Conservation (phyloP, 805 yeast genomes). For the Millerozyma miso region DNA sequence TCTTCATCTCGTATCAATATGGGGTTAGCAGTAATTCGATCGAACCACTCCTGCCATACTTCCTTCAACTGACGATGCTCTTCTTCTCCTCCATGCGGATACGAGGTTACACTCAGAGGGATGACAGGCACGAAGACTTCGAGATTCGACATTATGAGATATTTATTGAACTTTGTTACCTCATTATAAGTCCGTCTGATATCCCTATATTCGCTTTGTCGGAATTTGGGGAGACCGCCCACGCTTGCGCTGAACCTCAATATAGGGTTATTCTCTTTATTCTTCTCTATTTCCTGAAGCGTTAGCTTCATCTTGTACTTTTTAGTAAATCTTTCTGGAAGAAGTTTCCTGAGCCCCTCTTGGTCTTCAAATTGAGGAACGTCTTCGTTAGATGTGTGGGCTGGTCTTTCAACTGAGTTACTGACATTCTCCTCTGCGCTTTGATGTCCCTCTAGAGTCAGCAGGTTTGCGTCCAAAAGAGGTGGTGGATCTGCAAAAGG, state of each 20-base stretch:
- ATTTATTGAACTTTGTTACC: conserved; percentile 68
- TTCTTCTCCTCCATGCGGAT: conserved; percentile 81
- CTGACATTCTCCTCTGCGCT: conserved; percentile 14
- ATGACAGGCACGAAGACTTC: conserved; percentile 92
- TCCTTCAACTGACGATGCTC: conserved; percentile 54
- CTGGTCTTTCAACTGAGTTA: not conserved
- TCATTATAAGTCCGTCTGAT: conserved; percentile 80
- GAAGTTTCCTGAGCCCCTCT: conserved; percentile 38
- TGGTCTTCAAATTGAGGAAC: conserved; percentile 21
- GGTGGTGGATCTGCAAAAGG: conserved; percentile 35
- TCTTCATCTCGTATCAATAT: conserved; percentile 85
- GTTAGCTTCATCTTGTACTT: conserved; percentile 45
- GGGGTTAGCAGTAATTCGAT: conserved; percentile 68
- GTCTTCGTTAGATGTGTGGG: conserved; percentile 1
- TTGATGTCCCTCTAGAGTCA: not conserved
- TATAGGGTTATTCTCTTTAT: conserved; percentile 74
- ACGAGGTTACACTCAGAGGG: conserved; percentile 71
- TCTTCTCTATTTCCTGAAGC: conserved; percentile 68
- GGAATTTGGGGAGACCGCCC: conserved; percentile 64
- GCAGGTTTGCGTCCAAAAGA: not conserved
- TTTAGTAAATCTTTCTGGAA: conserved; percentile 49
- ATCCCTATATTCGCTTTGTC: conserved; percentile 66
- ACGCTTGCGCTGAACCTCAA: conserved; percentile 57
- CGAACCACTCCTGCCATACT: conserved; percentile 83
- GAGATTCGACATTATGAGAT: conserved; percentile 73